phyloP scores from a whole-genome alignment of 2,329 filamentous ascomycete species.

The Moelleriella libera region DNA sequence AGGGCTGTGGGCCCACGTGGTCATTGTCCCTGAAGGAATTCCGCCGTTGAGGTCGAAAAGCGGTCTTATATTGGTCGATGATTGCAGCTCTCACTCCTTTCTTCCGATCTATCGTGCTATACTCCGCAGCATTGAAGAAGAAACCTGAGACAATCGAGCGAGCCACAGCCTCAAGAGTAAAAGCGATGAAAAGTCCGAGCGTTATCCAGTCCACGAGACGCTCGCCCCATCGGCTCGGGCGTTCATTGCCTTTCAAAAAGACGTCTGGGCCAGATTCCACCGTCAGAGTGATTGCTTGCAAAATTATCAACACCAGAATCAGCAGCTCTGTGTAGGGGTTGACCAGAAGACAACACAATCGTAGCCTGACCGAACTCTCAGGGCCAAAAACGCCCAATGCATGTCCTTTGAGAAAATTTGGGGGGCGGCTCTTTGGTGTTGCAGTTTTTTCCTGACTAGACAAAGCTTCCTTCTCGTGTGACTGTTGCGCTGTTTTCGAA shows the following conservation, averaged over 20 bases:
- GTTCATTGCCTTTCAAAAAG: constrained; percentile 43
- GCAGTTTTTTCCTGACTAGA: constrained; percentile 2
- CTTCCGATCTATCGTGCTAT: constrained; percentile 76
- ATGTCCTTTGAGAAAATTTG: constrained; percentile 74
- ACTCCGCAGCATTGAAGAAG: constrained; percentile 77
- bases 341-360: constrained; percentile 71
- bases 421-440: constrained; percentile 8
- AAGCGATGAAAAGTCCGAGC: constrained; percentile 72
- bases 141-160: constrained; percentile 89
- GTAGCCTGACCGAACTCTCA: constrained; percentile 58
- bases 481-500: constrained; percentile 29
- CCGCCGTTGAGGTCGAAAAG: constrained; percentile 73
- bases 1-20: constrained; percentile 33
- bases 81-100: constrained; percentile 62
- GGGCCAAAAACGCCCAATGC: constrained; percentile 75
- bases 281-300: constrained; percentile 78
- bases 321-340: constrained; percentile 77
- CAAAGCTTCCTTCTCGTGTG: constrained; percentile 28
- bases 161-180: constrained; percentile 71
- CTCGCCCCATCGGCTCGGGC: constrained; percentile 51
- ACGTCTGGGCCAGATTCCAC: constrained; percentile 68
- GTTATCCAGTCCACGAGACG: constrained; percentile 65
- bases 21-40: constrained; percentile 45
- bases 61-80: constrained; percentile 57
- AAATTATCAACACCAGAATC: constrained; percentile 73